Base-by-base conservation (phyloP, 345 rosid species). In the Excoecaria cochinchinensis region DNA sequence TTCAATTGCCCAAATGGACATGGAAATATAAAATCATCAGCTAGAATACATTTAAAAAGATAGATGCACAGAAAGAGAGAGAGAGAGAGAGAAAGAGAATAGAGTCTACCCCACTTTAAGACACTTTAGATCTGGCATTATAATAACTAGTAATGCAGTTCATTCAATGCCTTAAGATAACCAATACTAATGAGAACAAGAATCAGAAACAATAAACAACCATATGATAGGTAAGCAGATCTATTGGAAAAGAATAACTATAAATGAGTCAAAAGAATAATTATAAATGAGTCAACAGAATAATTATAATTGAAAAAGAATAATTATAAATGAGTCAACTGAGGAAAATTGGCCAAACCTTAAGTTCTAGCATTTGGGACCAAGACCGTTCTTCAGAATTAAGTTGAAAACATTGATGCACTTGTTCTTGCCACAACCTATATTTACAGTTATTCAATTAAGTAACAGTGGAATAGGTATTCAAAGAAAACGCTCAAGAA, bases 401-500 rank as follows among this genome's bases (percentile, higher is more conserved):
- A 64, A 82, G 80, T 77, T 73, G 69, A 53, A 86, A 80, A 76
- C 86, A 84, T 38, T 60, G 83, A 53, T 74, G 48, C 39, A 86
- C 92, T 78, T 84, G 79, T 69, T 81, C 89, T 71, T 82, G 87
- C 97, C 97, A 91, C 67, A 74, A 75, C 88, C 97, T 91, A 70
- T 67, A 81, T 76, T 70, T 57, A 59, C 67, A 64, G 51, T 60
- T 24, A 47, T 72, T 65, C 58, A 72, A 69, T 76, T 64, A 78
- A 76, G n/a, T 59, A 52, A 8, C 38, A 48, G 64, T 25, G 46
- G 47, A 31, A 60, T 19, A 25, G 22, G 65, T 14, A 82, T 53
- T 51, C 24, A 74, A 58, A 48, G 19, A 57, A 55, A 73, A 42
- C 24, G 68, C n/a, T 19, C 44, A 24, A 31, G 31, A 31, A 73